Conservation (phyloP, 2,329 filamentous ascomycete species). For the Chrysosporium keratinophilum region DNA sequence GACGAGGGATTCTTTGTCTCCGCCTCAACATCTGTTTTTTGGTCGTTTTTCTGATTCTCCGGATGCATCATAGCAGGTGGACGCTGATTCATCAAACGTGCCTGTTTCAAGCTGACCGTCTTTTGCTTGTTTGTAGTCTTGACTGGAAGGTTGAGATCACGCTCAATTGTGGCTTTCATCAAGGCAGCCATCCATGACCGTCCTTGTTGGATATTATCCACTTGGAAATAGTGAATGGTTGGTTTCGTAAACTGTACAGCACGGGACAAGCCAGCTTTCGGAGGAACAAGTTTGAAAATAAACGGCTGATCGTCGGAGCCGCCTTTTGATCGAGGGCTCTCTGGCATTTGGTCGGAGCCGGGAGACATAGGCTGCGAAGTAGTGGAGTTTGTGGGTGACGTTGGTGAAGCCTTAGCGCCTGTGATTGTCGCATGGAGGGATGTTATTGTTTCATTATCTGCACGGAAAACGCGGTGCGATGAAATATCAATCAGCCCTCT, state of each 20-base stretch:
- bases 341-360: slow-evolving; percentile 18
- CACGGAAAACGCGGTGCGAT: slow-evolving; percentile 89
- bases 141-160: slow-evolving; percentile 65
- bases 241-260: slow-evolving; percentile 97
- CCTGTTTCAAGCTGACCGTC: slow-evolving; percentile 86
- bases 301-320: slow-evolving; percentile 57
- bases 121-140: slow-evolving; percentile 90
- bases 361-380: background rate
- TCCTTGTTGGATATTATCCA: slow-evolving; percentile 78
- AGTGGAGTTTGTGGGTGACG: slow-evolving; percentile 40
- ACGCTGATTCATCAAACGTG: slow-evolving; percentile 73
- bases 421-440: slow-evolving; percentile 86
- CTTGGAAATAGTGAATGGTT: slow-evolving; percentile 93
- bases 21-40: slow-evolving; percentile 9
- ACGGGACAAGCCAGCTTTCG: slow-evolving; percentile 72
- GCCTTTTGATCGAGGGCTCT: background rate
- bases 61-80: slow-evolving; percentile 74
- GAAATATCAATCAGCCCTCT: slow-evolving; percentile 96
- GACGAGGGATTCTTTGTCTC: slow-evolving; percentile 25
- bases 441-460: slow-evolving; percentile 81
- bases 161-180: slow-evolving; percentile 97
- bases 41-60: slow-evolving; percentile 27
- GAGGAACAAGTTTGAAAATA: slow-evolving; percentile 95
- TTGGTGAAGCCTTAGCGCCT: slow-evolving; percentile 63
- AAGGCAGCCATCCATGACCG: slow-evolving; percentile 96